Evolutionary conservation across 1,284 basidiomycete genomes (phyloP).

Genomic region (Boletellus deceptivus): DNA sequence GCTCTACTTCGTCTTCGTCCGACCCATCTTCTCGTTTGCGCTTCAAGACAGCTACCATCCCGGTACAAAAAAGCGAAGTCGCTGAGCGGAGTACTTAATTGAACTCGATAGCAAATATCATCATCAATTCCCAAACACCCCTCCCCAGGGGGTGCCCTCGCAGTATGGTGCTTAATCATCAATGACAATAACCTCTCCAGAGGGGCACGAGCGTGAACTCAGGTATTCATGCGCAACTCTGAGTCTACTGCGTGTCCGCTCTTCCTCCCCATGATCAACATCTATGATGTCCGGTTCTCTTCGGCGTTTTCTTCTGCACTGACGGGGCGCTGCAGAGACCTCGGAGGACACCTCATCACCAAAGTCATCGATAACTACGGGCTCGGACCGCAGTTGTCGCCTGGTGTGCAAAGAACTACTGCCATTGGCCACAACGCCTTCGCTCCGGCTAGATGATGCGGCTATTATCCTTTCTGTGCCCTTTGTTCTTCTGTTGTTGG

Average conservation of each 20-base stretch:
- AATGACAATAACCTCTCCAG: conserved; percentile 42
- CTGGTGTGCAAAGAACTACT: conserved; percentile 12
- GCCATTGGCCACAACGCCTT: background rate
- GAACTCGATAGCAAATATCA: no score
- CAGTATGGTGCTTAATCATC: conserved; percentile 33
- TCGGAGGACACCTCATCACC: conserved; percentile 37
- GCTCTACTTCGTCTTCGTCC: background rate
- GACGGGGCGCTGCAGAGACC: background rate
- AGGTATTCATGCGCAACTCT: conserved; percentile 9
- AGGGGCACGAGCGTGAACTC: conserved; percentile 10
- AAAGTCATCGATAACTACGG: conserved; percentile 52
- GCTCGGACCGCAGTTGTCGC: conserved; percentile 25
- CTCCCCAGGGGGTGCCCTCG: background rate
- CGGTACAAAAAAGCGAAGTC: background rate
- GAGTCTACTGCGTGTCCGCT: conserved; percentile 16
- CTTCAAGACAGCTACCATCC: conserved; percentile 30
- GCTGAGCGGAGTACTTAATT: no score
- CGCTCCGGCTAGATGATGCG: conserved; percentile 6
- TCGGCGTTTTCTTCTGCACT: conserved; percentile 25
- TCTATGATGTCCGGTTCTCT: conserved; percentile 26
- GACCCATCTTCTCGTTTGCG: conserved; percentile 29
- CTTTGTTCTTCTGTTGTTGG: conserved; percentile 36
- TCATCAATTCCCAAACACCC: background rate
- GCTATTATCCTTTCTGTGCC: conserved; percentile 35
- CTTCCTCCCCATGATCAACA: conserved; percentile 25